Evolutionary conservation across 805 yeast genomes (phyloP).

Genomic region (Priceomyces fermenticarens): DNA sequence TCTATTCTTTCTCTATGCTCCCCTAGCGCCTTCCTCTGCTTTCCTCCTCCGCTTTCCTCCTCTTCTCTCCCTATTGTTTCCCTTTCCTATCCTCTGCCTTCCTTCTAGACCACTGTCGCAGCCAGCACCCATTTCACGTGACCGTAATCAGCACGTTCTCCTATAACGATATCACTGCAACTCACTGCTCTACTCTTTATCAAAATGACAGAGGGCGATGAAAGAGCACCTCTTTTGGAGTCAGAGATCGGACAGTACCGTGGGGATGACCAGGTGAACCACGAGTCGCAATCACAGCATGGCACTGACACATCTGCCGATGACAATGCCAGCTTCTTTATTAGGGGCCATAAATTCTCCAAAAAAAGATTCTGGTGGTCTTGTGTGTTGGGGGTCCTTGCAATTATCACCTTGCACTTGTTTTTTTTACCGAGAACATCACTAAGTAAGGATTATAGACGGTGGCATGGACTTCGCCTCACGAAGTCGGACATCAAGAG

Average conservation of each 20-base stretch:
- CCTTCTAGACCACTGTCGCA: too few species aligned
- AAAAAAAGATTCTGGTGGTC: conserved; percentile 45
- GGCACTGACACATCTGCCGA: conserved; percentile 1
- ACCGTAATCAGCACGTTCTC: too few species aligned
- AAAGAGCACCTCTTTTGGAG: conserved; percentile 5
- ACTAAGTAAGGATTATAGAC: conserved; percentile 71
- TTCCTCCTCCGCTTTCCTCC: too few species aligned
- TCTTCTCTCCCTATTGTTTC: too few species aligned
- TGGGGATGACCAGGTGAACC: not conserved
- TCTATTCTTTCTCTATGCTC: too few species aligned
- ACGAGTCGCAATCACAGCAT: not conserved
- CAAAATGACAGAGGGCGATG: not conserved
- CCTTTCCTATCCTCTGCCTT: too few species aligned
- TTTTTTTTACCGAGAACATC: conserved; percentile 85
- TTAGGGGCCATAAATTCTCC: conserved; percentile 13
- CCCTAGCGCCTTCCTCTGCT: too few species aligned
- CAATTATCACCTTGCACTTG: conserved; percentile 56
- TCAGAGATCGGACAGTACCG: not conserved
- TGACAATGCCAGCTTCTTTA: conserved; percentile 4
- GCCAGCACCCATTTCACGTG: too few species aligned
- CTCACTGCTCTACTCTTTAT: too few species aligned
- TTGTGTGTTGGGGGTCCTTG: conserved; percentile 47
- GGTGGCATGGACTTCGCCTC: conserved; percentile 64
- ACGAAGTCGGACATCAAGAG: conserved; percentile 72
- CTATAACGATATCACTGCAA: too few species aligned